Conservation (phyloP, 2,329 filamentous ascomycete genomes). For the Neonectria punicea region DNA sequence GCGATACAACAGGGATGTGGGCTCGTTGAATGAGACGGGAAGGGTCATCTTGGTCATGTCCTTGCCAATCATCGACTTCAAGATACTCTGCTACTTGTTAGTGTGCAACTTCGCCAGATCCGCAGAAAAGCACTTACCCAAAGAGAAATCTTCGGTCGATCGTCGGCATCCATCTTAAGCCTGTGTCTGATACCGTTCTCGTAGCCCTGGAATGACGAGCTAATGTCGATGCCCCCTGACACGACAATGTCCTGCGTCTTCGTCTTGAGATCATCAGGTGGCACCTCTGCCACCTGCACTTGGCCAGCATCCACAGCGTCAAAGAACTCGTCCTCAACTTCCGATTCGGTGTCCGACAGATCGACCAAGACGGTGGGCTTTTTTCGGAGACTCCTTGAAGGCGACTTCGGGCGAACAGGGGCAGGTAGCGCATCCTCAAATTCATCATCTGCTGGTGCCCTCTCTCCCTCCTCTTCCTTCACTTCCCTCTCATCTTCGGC, state of each 20-base stretch:
- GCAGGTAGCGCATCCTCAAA: slow-evolving; percentile 38
- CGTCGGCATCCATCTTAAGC: slow-evolving; percentile 90
- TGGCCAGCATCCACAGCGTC: slow-evolving; percentile 95
- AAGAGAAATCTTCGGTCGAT: slow-evolving; percentile 92
- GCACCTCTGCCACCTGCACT: slow-evolving; percentile 80
- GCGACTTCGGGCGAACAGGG: slow-evolving; percentile 49
- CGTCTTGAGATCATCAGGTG: slow-evolving; percentile 57
- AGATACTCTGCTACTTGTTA: slow-evolving; percentile 74
- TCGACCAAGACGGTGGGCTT: slow-evolving; percentile 76
- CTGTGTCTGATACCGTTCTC: slow-evolving; percentile 85
- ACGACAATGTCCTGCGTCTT: slow-evolving; percentile 55
- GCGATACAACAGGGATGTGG: slow-evolving; percentile 92
- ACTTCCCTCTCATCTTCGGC: slow-evolving; percentile 25
- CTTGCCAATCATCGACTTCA: slow-evolving; percentile 99
- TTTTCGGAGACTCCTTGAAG: slow-evolving; percentile 55
- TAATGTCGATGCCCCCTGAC: slow-evolving; percentile 70
- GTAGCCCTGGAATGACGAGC: slow-evolving; percentile 85
- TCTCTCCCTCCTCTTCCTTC: slow-evolving; percentile 32
- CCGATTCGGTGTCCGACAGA: slow-evolving; percentile 83
- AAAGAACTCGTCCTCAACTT: slow-evolving; percentile 93
- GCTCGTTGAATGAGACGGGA: slow-evolving; percentile 98
- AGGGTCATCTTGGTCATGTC: slow-evolving; percentile 99
- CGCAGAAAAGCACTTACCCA: slow-evolving; percentile 74
- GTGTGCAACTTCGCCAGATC: slow-evolving; percentile 1
- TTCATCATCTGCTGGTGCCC: slow-evolving; percentile 5